Evolutionary conservation across 2,329 filamentous ascomycete species (phyloP).

Genomic region (Cyphellophora europaea): DNA sequence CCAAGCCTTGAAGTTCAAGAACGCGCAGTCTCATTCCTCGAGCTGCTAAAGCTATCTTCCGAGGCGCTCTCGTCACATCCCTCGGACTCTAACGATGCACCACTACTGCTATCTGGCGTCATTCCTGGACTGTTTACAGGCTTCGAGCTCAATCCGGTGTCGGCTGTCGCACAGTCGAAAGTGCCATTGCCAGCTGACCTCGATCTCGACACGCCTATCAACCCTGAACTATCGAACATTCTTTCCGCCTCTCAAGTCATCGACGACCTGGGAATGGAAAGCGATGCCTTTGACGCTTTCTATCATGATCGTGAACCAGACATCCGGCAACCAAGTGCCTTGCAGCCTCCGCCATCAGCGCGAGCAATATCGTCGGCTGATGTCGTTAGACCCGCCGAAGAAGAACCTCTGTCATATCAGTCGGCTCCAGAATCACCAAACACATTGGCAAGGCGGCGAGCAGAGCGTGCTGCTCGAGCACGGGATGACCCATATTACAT

Average conservation of each 20-base stretch:
- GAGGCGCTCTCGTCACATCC: slow-evolving; percentile 50
- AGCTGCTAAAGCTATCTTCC: slow-evolving; percentile 75
- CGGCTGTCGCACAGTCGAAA: slow-evolving; percentile 69
- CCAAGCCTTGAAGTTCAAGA: slow-evolving; percentile 92
- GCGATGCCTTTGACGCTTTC: slow-evolving; percentile 34
- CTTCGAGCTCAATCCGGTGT: slow-evolving; percentile 86
- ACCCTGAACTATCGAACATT: slow-evolving; percentile 59
- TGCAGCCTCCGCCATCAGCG: slow-evolving; percentile 7
- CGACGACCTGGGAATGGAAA: slow-evolving; percentile 37
- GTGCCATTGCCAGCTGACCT: slow-evolving; percentile 70
- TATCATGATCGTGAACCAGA: slow-evolving; percentile 27
- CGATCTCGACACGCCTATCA: slow-evolving; percentile 74
- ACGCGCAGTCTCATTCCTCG: slow-evolving; percentile 82
- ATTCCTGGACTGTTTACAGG: slow-evolving; percentile 81
- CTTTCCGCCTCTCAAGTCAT: slow-evolving; percentile 41
- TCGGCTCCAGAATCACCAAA: slow-evolving; percentile 56
- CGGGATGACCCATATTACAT: slow-evolving; percentile 97
- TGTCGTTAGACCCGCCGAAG: slow-evolving; percentile 6
- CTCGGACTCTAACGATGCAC: slow-evolving; percentile 46
- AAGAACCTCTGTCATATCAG: slow-evolving; percentile 27
- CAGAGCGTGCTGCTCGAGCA: slow-evolving; percentile 71
- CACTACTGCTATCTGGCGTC: slow-evolving; percentile 78
- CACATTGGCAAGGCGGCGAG: slow-evolving; percentile 62
- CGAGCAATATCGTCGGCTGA: slow-evolving; percentile 3
- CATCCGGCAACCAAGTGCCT: not conserved